Conservation (phyloP, 805 yeast species). For the Candida orba region DNA sequence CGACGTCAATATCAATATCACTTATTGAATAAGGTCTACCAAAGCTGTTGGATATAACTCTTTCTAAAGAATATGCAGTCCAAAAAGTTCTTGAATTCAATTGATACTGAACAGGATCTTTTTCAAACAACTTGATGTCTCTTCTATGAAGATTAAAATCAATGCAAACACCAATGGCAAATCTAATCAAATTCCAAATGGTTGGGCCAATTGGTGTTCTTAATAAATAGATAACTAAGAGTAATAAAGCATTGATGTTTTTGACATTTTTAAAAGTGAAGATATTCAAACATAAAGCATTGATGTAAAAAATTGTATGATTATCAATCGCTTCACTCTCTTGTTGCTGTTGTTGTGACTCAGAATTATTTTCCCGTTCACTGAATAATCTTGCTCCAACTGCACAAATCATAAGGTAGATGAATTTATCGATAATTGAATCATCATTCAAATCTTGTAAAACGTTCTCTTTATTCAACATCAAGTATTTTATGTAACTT, state of each 20-base stretch:
- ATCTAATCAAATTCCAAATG: conserved; percentile 1
- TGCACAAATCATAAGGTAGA: conserved; percentile 3
- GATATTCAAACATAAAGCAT: not conserved
- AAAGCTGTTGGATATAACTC: conserved; percentile 3
- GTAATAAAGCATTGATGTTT: not conserved
- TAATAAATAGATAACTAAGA: not conserved
- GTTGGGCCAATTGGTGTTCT: not conserved
- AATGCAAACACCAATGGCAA: not conserved
- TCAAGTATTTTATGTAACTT: not conserved
- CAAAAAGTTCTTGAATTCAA: conserved; percentile 1
- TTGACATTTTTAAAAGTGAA: not conserved
- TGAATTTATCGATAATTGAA: conserved; percentile 1
- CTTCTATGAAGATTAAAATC: conserved; percentile 3
- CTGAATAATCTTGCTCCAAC: conserved; percentile 2
- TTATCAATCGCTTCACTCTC: not conserved
- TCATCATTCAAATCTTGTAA: not conserved
- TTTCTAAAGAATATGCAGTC: conserved; percentile 3
- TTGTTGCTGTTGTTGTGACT: too few species aligned
- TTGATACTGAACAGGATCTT: not conserved
- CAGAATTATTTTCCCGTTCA: not conserved
- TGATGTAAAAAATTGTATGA: not conserved
- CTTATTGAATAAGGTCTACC: conserved; percentile 2
- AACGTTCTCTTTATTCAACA: not conserved
- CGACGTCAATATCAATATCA: conserved; percentile 4
- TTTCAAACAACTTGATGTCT: not conserved